Base-by-base conservation (phyloP, 1,284 basidiomycete species). In the Termitomyces sp. region DNA sequence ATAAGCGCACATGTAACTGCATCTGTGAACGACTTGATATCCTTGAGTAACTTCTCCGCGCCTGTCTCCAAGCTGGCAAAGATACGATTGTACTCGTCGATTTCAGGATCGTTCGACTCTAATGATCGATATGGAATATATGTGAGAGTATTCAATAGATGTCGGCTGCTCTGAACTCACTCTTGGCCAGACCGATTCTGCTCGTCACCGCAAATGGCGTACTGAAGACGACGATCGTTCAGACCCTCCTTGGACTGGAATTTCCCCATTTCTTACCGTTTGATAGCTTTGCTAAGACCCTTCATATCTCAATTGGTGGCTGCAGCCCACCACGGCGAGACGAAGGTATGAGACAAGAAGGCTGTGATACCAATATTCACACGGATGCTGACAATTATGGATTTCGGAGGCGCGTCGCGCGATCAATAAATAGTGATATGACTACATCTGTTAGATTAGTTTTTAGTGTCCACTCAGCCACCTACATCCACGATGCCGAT, bases 31-130 rank as follows among this genome's bases (percentile, higher is more conserved):
- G 86, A 79, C 63, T 90, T 90, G 41, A 90, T 86, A 67, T 99
- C 95, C 74, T 98, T 98, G 62, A 93, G 71, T 58, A 99, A 77
- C 74, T 95, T 95, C 67, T 94, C 93, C 0, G 88, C 83, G 13
- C 91, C 86, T 54, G 82, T 74, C 71, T 98, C 94, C 62, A 96
- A 78, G 7, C 80, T 71, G 15, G 81, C 71, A 68, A 96, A 96
- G 66, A 90, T 84, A 54, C 89, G 80, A 59, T 88, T 81, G 64
- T 84, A 87, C 56, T 92, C 88, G 60, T 92, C 90, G 72, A 90
- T 95, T 70, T 95, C 92, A 26, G 90, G 83, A 75, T 96, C 94
- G 62, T 72, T 77, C 8, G 90, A 92, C 71, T 90, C 92, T 94
- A 67, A 57, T 55, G 33, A 58, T 33, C 19, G 36, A 49, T 54